These are phyloP conservation scores for Thalassiosira pacifica DNA, from an alignment of 352 stramenopile species.

Conservation along the genomic window DNA sequence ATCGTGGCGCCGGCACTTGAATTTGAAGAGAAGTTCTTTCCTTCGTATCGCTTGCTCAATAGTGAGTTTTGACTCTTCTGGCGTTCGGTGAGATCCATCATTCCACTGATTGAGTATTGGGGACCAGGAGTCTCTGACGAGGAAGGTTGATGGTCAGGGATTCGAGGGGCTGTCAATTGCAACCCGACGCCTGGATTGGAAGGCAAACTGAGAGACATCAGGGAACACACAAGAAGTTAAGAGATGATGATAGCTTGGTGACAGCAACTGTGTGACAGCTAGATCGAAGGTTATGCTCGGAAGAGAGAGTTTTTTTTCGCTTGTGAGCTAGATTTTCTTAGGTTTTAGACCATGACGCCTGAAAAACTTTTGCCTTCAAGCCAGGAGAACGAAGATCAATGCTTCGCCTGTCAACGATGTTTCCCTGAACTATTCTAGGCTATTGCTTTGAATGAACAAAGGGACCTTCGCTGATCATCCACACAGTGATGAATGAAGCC, in stretches of 20 bases:
- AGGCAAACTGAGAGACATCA: slow-evolving; percentile 8
- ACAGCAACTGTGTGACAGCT: no score
- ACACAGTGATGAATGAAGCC: slow-evolving; percentile 58
- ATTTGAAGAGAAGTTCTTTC: slow-evolving; percentile 1
- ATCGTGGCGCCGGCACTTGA: background rate
- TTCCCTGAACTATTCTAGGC: background rate
- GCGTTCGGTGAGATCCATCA: slow-evolving; percentile 43
- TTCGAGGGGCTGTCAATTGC: slow-evolving; percentile 34
- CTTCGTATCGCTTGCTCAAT: slow-evolving; percentile 45
- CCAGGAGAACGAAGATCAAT: background rate
- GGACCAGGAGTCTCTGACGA: background rate
- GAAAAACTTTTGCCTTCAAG: background rate
- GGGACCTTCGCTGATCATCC: background rate
- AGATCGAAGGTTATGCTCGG: no score
- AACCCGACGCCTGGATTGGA: slow-evolving; percentile 49
- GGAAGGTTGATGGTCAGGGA: slow-evolving; percentile 1
- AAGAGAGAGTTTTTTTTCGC: no score
- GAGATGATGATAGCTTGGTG: no score
- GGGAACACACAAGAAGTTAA: no score
- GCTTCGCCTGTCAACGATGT: background rate
- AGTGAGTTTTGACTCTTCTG: slow-evolving; percentile 31
- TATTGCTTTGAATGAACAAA: background rate
- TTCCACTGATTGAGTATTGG: slow-evolving; percentile 33
- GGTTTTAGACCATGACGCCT: no score
- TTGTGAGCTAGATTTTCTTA: no score